Evolutionary conservation across 495 filamentous ascomycete genomes (phyloP), one percentile per base, ranked within the genome.

Genomic region (Xylaria acuta): DNA sequence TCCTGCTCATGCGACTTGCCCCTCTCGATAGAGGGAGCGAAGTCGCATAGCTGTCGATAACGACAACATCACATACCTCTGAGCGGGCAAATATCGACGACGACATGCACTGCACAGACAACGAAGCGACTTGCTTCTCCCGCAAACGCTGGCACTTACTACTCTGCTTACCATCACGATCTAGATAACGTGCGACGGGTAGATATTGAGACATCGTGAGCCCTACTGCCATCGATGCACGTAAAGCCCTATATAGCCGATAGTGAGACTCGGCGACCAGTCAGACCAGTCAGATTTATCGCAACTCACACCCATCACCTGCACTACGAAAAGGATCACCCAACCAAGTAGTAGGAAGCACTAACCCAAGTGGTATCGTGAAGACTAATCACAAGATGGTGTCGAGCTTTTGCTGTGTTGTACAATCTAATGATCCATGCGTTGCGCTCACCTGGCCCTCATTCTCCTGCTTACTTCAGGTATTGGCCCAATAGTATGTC

Each of bases 1-100:
- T 73, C 64, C 64, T 51, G 71, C 64, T 73, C 70, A 66, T 72
- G 71, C 71, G 64, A 68, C 54, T 63, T 68, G 71, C 71, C 71
- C 70, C 71, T 73, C 71, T 16, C 34, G 27, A 59, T 66, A 53
- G 11, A 41, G 9, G 20, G 38, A 51, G 64, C 43, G 53, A 72
- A 32, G 70, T 66, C 51, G 69, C 45, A 53, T 20, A 53, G 11
- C 69, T n/a, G 38, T 45, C 20, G 62, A 59, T 32, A 71, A 62
- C 25, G 32, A 47, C 22, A 34, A 12, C 53, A 20, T 20, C 41
- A 25, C 47, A 36, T 64, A 30, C 18, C 22, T 64, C 9, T 51
- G 41, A 41, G 64, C 8, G 30, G 20, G 58, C 69, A 38, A 47
- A 56, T 67, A 38, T 56, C 49, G 25, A 54, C 49, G 11, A 27